A percentile compares a stretch with the other conserved stretches of the same genome.
Conservation (phyloP, 192 early-diverging fungal genomes). For the Rhizophlyctis rosea region DNA sequence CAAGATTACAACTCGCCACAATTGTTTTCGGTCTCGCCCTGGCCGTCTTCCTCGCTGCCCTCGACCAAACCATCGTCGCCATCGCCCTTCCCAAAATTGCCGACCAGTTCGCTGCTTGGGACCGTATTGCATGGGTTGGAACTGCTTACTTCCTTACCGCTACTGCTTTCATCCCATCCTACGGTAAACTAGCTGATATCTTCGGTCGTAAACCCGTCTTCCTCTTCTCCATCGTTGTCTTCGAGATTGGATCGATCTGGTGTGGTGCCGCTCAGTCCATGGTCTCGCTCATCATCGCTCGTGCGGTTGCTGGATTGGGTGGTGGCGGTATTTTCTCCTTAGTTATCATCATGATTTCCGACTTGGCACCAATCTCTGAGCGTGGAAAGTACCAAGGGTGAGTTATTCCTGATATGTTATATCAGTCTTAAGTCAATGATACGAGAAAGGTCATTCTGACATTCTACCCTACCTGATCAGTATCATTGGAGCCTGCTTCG, state of each 20-base stretch:
- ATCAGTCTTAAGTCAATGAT: no score
- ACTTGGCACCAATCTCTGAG: slow-evolving; percentile 66
- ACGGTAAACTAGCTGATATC: slow-evolving; percentile 85
- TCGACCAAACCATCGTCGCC: slow-evolving; percentile 47
- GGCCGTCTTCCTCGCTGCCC: slow-evolving; percentile 38
- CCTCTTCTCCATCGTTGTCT: slow-evolving; percentile 66
- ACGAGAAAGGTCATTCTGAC: no score
- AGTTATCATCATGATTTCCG: slow-evolving; percentile 80
- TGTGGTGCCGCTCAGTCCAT: slow-evolving; percentile 67
- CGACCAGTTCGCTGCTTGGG: slow-evolving; percentile 29
- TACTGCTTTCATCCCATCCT: slow-evolving; percentile 70
- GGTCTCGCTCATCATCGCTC: slow-evolving; percentile 63
- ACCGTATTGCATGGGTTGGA: slow-evolving; percentile 42
- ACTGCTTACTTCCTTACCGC: slow-evolving; percentile 37
- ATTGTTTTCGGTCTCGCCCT: slow-evolving; percentile 15
- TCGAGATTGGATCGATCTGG: slow-evolving; percentile 71
- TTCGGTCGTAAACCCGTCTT: slow-evolving; percentile 78
- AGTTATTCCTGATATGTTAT: no score
- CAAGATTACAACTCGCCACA: neutral
- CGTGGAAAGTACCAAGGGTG: slow-evolving; percentile 75
- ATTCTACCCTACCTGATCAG: neutral
- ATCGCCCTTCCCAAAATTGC: slow-evolving; percentile 33
- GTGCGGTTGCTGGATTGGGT: slow-evolving; percentile 71
- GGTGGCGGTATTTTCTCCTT: slow-evolving; percentile 78
- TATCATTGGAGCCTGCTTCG: slow-evolving; percentile 67